phyloP scores from a whole-genome alignment of 2,329 filamentous ascomycete species.

The Talaromyces sp. region DNA sequence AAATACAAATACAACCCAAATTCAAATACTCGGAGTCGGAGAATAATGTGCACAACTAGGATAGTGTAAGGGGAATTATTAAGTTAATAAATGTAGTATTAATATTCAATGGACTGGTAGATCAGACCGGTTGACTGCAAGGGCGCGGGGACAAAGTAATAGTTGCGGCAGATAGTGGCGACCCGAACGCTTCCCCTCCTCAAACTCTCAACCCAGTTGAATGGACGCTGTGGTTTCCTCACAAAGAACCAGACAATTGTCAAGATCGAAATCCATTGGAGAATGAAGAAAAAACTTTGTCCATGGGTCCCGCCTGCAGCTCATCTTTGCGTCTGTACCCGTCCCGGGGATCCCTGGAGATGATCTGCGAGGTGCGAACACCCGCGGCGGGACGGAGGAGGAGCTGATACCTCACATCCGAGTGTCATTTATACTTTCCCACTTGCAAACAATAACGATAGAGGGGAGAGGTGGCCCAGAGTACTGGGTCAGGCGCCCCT shows the following conservation, averaged over 20 bases:
- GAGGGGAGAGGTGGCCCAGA: not conserved
- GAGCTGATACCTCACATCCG: slow-evolving; percentile 27
- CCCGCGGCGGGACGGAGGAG: not conserved
- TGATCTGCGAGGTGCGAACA: slow-evolving; percentile 16
- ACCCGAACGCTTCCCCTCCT: not conserved
- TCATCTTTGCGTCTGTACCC: slow-evolving; percentile 14
- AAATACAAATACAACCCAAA: too few relatives aligned
- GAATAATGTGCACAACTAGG: not conserved
- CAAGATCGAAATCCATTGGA: not conserved
- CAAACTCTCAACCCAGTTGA: not conserved
- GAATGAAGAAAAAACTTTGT: not conserved
- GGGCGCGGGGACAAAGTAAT: slow-evolving; percentile 5
- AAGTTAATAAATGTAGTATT: not conserved
- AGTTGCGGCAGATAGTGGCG: not conserved
- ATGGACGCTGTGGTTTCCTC: too few relatives aligned
- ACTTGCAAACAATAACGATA: not conserved
- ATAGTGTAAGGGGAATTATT: not conserved
- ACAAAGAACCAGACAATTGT: too few relatives aligned
- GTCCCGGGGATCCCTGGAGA: slow-evolving; percentile 15
- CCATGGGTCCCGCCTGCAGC: slow-evolving; percentile 5
- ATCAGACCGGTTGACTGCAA: slow-evolving; percentile 7
- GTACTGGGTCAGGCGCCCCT: slow-evolving; percentile 13
- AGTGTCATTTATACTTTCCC: slow-evolving; percentile 13
- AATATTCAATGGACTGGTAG: not conserved
- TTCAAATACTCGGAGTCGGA: not conserved